Percentiles rank a stretch among this genome's conserved stretches.
Conservation (phyloP, 331 rosid species). For the Phaseolus coccineus region DNA sequence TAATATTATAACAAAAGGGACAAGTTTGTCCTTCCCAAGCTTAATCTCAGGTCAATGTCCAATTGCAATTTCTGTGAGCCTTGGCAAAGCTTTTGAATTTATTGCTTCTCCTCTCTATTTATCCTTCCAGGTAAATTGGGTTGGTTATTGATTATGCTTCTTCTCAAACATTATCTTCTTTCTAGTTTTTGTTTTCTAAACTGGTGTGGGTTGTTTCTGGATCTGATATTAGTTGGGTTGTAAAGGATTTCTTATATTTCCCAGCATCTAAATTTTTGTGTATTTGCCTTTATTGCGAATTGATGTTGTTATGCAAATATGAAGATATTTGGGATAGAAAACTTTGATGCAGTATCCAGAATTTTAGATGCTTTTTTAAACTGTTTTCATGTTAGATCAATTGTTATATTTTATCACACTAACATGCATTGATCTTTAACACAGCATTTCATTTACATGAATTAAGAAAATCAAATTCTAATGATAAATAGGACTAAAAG, state of each 20-base stretch:
- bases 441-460: background rate
- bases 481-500: background rate
- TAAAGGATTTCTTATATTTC: background rate
- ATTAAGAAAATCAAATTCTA: background rate
- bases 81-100: slow-evolving; percentile 43
- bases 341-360: background rate
- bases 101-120: slow-evolving; percentile 31
- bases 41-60: background rate
- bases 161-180: slow-evolving; percentile 12
- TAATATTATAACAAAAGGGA: background rate
- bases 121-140: slow-evolving; percentile 31
- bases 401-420: background rate
- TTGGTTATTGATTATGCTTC: slow-evolving; percentile 19
- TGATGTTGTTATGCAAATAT: slow-evolving; percentile 3
- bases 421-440: background rate
- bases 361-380: background rate
- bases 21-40: background rate
- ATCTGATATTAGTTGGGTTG: slow-evolving; percentile 7
- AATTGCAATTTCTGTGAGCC: slow-evolving; percentile 12
- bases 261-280: background rate
- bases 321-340: background rate
- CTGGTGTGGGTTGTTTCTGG: slow-evolving; percentile 23
- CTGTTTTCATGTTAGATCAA: background rate
- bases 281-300: slow-evolving; percentile 10
- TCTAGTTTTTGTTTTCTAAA: background rate